Evolutionary conservation across 352 stramenopile species (phyloP), one percentile per base, ranked within the genome.

Genomic region (Globisporangium cylindrosporum): DNA sequence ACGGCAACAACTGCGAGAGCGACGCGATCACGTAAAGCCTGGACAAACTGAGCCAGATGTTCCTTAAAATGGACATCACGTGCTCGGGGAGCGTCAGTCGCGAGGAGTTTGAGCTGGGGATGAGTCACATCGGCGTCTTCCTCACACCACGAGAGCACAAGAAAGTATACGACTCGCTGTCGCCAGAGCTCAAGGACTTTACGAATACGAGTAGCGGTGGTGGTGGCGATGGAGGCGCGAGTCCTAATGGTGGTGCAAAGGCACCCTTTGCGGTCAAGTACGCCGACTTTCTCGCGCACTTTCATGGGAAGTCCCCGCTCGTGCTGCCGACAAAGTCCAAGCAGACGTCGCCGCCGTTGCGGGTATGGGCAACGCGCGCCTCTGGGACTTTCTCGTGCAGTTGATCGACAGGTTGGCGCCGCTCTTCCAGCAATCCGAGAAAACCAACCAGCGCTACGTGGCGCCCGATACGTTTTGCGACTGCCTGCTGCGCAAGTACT

Each of bases 1-100:
- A 41, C n/a, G 46, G 57, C 53, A 41, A n/a, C 22, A 48, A 46
- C 20, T 61, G 56, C 25, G 84, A 92, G 38, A 80, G 73, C 6
- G 77, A 83, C 36, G 65, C 76, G 2, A 77, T 93, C 10, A 65
- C 71, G 6, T 70, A 85, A 58, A 81, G 74, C 25, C 70, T 82
- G 41, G 86, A 91, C 61, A 94, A 94, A 32, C 77, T 92, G 22
- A 74, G 75, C 29, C 82, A 90, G 59, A 84, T 94, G 59, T 94
- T 90, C 63, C 77, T 89, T 36, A 91, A 90, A 38, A 92, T 94
- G 79, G 86, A 94, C 62, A 83, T 94, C n/a, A 76, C 79, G 70
- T 88, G 82, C 67, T 79, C 82, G 0, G 86, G 79, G 0, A 82
- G 76, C 54, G 73, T 94, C 38, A 89, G 62, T 34, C 80, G 78